These are phyloP conservation scores for Clathrospora elynae DNA, from an alignment of 2,329 filamentous ascomycete genomes.

Conservation along the genomic window DNA sequence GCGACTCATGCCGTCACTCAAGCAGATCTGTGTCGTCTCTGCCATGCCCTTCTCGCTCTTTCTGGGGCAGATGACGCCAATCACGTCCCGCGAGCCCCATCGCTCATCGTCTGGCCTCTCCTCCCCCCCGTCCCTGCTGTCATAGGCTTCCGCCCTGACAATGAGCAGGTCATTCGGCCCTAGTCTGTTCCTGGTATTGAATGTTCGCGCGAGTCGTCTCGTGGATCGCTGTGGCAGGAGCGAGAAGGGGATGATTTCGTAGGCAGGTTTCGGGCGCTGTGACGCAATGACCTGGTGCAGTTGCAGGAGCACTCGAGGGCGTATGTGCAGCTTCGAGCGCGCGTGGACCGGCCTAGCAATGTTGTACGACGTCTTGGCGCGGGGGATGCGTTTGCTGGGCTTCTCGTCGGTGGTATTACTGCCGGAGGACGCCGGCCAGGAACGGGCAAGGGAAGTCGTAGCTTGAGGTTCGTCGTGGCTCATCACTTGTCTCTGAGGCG, in stretches of 20 bases:
- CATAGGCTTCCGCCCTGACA: slow-evolving; percentile 71
- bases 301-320: slow-evolving; percentile 72
- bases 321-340: slow-evolving; percentile 67
- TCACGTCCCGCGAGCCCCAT: slow-evolving; percentile 59
- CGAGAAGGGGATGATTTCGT: slow-evolving; percentile 76
- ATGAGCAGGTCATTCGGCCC: slow-evolving; percentile 73
- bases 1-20: slow-evolving; percentile 54
- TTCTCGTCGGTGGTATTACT: slow-evolving; percentile 46
- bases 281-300: slow-evolving; percentile 68
- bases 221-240: slow-evolving; percentile 57
- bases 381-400: slow-evolving; percentile 53
- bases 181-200: slow-evolving; percentile 66
- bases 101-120: slow-evolving; percentile 56
- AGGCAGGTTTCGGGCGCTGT: slow-evolving; percentile 66
- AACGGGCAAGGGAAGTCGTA: slow-evolving; percentile 25
- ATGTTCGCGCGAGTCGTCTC: slow-evolving; percentile 64
- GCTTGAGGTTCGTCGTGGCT: slow-evolving; percentile 16
- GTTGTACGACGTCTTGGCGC: slow-evolving; percentile 67
- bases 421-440: slow-evolving; percentile 47
- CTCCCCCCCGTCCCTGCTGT: slow-evolving; percentile 48
- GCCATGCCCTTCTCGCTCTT: slow-evolving; percentile 60
- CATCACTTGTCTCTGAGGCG: slow-evolving; percentile 14
- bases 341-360: slow-evolving; percentile 69
- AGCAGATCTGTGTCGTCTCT: slow-evolving; percentile 70
- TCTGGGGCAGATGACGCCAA: slow-evolving; percentile 70